Base-by-base conservation (phyloP, 805 yeast genomes). In the Saccharomycopsis microspora region DNA sequence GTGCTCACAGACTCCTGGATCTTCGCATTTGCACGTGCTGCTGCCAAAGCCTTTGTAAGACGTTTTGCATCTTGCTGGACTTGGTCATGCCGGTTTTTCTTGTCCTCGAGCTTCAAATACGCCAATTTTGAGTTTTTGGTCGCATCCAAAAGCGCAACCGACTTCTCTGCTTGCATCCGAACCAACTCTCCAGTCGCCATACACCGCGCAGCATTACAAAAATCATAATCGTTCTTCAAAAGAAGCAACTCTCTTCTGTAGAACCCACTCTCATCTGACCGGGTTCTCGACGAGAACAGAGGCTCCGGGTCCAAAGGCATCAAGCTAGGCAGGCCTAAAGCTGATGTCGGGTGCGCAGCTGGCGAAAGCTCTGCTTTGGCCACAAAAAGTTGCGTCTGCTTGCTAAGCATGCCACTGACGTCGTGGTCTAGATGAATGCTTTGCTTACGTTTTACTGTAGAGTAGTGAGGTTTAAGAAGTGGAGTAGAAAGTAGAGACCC, bases 171-270 rank as follows among this genome's bases (percentile, higher is more conserved):
- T 29, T 44, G 46, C 10, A 45, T 29, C 33, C 39, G 27, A 9
- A 46, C 38, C 27, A 51, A 39, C 36, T 51, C 54, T 28, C 11
- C 37, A 32, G 41, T 51, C 6, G 40, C 42, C 48, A 51, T 42
- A 29, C 42, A 32, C 32, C 52, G 30, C 5, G 43, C 32, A 46
- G 49, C 29, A 11, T 46, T 46, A 8, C 46, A 29, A 37, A 51
- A 49, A 19, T 48, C 50, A 29, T 36, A 11, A 38, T 51, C 54
- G 32, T 49, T 51, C 19, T 29, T 36, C 39, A 46, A 11, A 6
- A 51, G 35, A 30, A 49, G 49, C 6, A 48, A 37, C 37, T 51
- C 54, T 7, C 54, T 34, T n/a, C 44, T 48, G 34, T 49, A 51
- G 36, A 43, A 51, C 31, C 44, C 39, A 30, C 41, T 46, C 44